Percentiles rank a stretch among this genome's conserved stretches.
Evolutionary conservation across 805 yeast genomes (phyloP).

Genomic region (Torulaspora maleeae): DNA sequence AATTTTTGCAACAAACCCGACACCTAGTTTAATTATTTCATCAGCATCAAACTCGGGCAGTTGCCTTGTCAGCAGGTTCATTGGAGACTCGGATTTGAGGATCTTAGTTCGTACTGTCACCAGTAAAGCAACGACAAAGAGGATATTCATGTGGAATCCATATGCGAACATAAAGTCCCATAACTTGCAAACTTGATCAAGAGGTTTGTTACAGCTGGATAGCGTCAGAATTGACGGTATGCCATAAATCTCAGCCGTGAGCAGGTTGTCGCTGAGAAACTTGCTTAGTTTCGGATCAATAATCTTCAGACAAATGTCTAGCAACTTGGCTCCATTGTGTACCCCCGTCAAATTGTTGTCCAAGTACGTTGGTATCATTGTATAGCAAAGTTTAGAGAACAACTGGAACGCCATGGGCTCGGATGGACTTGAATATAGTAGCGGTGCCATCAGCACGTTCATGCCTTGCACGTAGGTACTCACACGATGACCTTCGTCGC

Average conservation of each 20-base stretch:
- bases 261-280: conserved; percentile 37
- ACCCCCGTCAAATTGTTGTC: conserved; percentile 77
- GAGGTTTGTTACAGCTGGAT: conserved; percentile 84
- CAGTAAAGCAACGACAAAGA: conserved; percentile 79
- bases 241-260: conserved; percentile 83
- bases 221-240: conserved; percentile 78
- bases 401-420: conserved; percentile 84
- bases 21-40: conserved; percentile 69
- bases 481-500: conserved; percentile 12
- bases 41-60: conserved; percentile 69
- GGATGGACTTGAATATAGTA: conserved; percentile 65
- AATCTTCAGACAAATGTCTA: conserved; percentile 66
- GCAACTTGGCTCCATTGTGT: conserved; percentile 63
- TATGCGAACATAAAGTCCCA: conserved; percentile 93
- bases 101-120: conserved; percentile 61
- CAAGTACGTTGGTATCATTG: conserved; percentile 71
- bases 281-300: conserved; percentile 72
- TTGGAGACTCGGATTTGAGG: conserved; percentile 57
- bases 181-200: conserved; percentile 63
- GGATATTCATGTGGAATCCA: conserved; percentile 81
- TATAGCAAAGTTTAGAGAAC: conserved; percentile 55
- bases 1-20: conserved; percentile 71
- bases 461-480: conserved; percentile 80
- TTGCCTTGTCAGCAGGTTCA: conserved; percentile 60
- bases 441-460: conserved; percentile 82